phyloP scores from a whole-genome alignment of 345 rosid genomes.

The Corchorus olitorius region DNA sequence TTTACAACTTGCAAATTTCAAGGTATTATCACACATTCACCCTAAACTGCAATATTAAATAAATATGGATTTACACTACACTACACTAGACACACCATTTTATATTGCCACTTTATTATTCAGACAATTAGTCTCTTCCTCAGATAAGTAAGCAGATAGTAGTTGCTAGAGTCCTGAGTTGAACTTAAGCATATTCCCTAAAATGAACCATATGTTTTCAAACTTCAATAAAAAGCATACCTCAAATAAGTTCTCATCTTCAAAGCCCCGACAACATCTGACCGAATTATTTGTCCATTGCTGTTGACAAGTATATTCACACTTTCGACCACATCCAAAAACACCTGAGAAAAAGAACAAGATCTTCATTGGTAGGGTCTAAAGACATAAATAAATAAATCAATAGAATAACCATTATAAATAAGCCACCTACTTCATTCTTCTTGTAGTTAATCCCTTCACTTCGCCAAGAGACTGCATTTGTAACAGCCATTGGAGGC shows the following conservation, averaged over 20 bases:
- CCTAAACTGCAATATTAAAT: slow-evolving; percentile 5
- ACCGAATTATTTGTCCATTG: slow-evolving; percentile 91
- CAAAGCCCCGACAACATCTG: slow-evolving; percentile 96
- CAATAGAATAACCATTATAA: slow-evolving; percentile 1
- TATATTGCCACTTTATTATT: neutral
- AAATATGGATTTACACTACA: neutral
- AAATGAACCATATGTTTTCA: neutral
- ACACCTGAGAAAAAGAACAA: slow-evolving; percentile 56
- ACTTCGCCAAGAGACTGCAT: slow-evolving; percentile 98
- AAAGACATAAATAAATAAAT: slow-evolving; percentile 19
- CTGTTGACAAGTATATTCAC: slow-evolving; percentile 95
- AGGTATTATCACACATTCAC: slow-evolving; percentile 9
- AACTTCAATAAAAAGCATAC: slow-evolving; percentile 37
- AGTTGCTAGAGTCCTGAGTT: too few relatives aligned
- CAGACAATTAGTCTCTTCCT: neutral
- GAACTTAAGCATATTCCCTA: slow-evolving; percentile 4
- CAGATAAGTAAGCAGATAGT: slow-evolving; percentile 1
- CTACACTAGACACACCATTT: slow-evolving; percentile 5
- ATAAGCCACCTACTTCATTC: slow-evolving; percentile 66
- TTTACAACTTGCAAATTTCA: slow-evolving; percentile 8
- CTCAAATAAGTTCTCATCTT: slow-evolving; percentile 97
- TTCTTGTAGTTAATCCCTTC: slow-evolving; percentile 91
- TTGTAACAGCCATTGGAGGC: slow-evolving; percentile 99
- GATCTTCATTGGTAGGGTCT: slow-evolving; percentile 15
- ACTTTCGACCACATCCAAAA: slow-evolving; percentile 93